Conservation (phyloP, 345 rosid genomes). For the Arabis hirsuta region DNA sequence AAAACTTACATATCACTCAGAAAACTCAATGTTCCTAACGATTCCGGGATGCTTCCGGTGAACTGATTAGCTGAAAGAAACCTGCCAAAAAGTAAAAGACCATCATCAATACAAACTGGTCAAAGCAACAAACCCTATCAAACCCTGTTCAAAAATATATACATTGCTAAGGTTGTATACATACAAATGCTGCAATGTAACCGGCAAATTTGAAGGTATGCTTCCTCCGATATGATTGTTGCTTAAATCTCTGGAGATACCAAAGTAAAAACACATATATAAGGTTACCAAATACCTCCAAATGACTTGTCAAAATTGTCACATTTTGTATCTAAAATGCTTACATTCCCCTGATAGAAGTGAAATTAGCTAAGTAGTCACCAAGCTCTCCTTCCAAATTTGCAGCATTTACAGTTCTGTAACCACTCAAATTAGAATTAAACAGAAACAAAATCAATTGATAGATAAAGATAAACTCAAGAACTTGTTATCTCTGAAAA, state of each 20-base stretch:
- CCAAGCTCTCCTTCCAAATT: conserved; percentile 96
- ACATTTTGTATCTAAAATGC: conserved; percentile 30
- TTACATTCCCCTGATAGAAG: conserved; percentile 84
- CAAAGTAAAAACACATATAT: conserved; percentile 24
- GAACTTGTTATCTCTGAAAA: background rate
- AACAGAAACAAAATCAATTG: background rate
- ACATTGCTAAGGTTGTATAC: conserved; percentile 26
- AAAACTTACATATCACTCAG: conserved; percentile 71
- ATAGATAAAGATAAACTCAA: background rate
- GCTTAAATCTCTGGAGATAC: conserved; percentile 76
- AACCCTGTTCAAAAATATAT: background rate
- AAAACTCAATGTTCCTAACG: conserved; percentile 62
- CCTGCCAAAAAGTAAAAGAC: conserved; percentile 62
- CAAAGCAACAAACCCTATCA: conserved; percentile 13
- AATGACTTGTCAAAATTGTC: conserved; percentile 2
- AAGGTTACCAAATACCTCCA: conserved; percentile 22
- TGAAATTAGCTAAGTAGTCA: conserved; percentile 59
- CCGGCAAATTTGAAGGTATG: conserved; percentile 83
- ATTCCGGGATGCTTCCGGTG: conserved; percentile 89
- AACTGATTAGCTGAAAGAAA: conserved; percentile 91
- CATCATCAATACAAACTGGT: conserved; percentile 41
- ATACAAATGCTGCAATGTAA: conserved; percentile 61
- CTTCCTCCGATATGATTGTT: conserved; percentile 89
- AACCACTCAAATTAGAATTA: conserved; percentile 26
- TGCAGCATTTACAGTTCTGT: conserved; percentile 81